Evolutionary conservation across 306 rosid species (phyloP).

Genomic region (Albizia julibrissin): DNA sequence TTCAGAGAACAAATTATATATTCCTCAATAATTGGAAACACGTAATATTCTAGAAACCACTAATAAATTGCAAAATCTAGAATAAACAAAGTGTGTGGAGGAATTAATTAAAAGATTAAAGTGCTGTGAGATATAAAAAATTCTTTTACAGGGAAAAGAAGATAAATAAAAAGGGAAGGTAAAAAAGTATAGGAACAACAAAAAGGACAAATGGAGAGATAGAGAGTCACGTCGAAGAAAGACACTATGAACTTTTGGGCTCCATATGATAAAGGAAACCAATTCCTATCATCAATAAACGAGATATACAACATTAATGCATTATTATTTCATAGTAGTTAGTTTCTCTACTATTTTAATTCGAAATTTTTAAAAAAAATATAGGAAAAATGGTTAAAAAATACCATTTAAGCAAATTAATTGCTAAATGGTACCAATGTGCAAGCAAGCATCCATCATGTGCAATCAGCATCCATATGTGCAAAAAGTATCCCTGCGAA

Average conservation of each 20-base stretch:
- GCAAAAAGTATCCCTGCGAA: too few species aligned
- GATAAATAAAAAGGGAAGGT: not conserved
- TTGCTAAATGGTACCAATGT: too few species aligned
- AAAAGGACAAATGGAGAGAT: constrained; percentile 27
- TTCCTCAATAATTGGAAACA: not conserved
- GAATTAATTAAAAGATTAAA: not conserved
- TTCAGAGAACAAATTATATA: not conserved
- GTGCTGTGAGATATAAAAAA: not conserved
- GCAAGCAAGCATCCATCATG: too few species aligned
- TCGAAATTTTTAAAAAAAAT: not conserved
- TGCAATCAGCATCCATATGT: too few species aligned
- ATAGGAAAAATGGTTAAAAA: too few species aligned
- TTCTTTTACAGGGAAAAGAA: not conserved
- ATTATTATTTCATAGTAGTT: not conserved
- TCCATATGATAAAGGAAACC: not conserved
- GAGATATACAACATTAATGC: not conserved
- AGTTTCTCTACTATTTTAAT: not conserved
- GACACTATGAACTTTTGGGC: not conserved
- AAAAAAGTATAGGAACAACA: not conserved
- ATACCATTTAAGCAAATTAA: too few species aligned
- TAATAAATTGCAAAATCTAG: not conserved
- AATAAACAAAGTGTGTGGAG: not conserved
- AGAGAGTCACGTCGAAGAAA: constrained; percentile 25
- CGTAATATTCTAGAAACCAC: not conserved
- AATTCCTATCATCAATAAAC: not conserved